Evolutionary conservation across 768 basidiomycete genomes (phyloP).

Genomic region (Phylloporus scabripes): DNA sequence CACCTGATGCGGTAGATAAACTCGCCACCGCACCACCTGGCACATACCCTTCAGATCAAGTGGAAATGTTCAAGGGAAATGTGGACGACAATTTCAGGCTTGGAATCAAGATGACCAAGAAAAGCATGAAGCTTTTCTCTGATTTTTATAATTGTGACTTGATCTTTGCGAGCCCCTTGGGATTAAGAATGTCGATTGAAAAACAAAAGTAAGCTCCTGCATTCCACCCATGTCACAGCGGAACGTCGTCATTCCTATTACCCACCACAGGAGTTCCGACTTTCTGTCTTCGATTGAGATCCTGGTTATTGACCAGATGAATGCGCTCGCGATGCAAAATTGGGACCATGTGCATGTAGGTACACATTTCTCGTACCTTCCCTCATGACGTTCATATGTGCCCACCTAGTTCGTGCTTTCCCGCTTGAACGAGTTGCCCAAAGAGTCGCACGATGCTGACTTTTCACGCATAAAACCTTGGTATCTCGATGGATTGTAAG

Average conservation of each 20-base stretch:
- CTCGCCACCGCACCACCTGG: slow-evolving; percentile 67
- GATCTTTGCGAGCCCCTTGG: slow-evolving; percentile 90
- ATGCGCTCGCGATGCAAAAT: slow-evolving; percentile 95
- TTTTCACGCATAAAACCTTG: slow-evolving; percentile 97
- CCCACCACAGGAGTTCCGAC: slow-evolving; percentile 64
- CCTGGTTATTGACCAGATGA: slow-evolving; percentile 86
- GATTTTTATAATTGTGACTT: slow-evolving; percentile 90
- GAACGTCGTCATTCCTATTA: neutral
- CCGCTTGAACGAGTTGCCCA: slow-evolving; percentile 82
- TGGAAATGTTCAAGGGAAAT: slow-evolving; percentile 94
- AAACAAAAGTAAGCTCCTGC: slow-evolving; percentile 74
- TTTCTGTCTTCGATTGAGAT: slow-evolving; percentile 93
- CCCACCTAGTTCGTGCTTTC: slow-evolving; percentile 70
- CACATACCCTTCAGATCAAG: slow-evolving; percentile 81
- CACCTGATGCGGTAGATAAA: slow-evolving; percentile 75
- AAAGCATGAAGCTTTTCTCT: slow-evolving; percentile 85
- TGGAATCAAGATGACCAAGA: slow-evolving; percentile 88
- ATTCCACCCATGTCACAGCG: neutral
- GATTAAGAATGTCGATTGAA: slow-evolving; percentile 85
- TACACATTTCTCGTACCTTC: neutral
- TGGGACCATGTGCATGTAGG: slow-evolving; percentile 95
- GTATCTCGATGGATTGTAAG: slow-evolving; percentile 94
- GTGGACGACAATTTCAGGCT: slow-evolving; percentile 92
- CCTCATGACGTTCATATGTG: neutral
- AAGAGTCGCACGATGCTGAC: slow-evolving; percentile 89